phyloP scores from a whole-genome alignment of 2,329 filamentous ascomycete species.

The Venturia aucupariae region DNA sequence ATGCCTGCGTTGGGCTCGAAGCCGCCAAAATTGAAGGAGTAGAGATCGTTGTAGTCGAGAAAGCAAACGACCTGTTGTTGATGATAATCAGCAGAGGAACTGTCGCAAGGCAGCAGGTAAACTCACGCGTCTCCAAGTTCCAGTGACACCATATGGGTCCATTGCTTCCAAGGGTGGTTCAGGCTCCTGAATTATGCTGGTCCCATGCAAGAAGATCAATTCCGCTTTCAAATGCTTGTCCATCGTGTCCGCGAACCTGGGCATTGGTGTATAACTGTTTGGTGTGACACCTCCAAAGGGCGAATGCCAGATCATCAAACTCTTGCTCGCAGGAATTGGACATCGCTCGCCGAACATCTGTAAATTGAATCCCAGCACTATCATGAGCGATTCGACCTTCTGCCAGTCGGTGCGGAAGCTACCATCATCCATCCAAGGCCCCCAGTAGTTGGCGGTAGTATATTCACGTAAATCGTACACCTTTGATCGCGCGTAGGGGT shows the following conservation, averaged over 20 bases:
- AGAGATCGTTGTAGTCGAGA: conserved; percentile 62
- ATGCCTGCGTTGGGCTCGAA: conserved; percentile 27
- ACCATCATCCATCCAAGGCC: conserved; percentile 59
- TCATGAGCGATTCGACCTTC: conserved; percentile 65
- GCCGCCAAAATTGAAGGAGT: conserved; percentile 58
- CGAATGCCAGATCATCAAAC: not conserved
- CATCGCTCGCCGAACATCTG: conserved; percentile 33
- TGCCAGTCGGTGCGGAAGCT: conserved; percentile 64
- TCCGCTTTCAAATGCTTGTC: not conserved
- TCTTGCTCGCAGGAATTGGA: not conserved
- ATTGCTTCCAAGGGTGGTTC: conserved; percentile 40
- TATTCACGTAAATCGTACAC: conserved; percentile 69
- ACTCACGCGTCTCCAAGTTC: conserved; percentile 59
- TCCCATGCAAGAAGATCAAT: conserved; percentile 3
- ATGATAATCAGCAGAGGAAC: conserved; percentile 3
- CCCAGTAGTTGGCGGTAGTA: conserved; percentile 54
- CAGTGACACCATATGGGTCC: conserved; percentile 64
- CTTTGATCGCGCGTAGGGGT: conserved; percentile 55
- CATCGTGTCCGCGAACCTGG: not conserved
- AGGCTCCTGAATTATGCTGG: conserved; percentile 21
- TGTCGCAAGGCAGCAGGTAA: not conserved
- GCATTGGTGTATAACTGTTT: conserved; percentile 18
- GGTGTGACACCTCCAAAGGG: conserved; percentile 46
- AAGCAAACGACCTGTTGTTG: conserved; percentile 35
- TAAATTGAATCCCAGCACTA: conserved; percentile 58